Base-by-base conservation (phyloP, 192 early-diverging fungal genomes). In the Rhizophagus clarus region DNA sequence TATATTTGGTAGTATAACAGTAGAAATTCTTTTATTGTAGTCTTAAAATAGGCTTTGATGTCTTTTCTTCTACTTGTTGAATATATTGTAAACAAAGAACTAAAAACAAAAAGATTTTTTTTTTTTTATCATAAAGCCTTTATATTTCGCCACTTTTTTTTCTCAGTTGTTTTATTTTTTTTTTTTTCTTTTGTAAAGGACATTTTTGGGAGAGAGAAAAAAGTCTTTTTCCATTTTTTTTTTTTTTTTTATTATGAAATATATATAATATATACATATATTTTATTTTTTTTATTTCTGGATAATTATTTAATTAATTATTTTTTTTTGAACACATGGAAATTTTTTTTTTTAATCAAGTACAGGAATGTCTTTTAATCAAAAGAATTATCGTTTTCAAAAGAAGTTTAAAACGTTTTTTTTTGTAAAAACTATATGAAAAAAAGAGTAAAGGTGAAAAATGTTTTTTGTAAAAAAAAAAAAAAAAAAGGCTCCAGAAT, bases 101-200 rank as follows among this genome's bases (percentile, higher is more conserved):
- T 12, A 45, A 45, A 45, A 45, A 45, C 9, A 45, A 45, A 45
- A 45, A 40, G 37, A 40, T 40, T 40, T 67, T 67, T 66, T 67
- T 66, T 66, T 66, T 67, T 67, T 67, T 67, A 15, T 67, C 37
- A 31, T 67, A 67, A 67, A 67, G 28, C 31, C 61, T 61, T 62
- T 62, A 26, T 62, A 26, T 62, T 62, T 62, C 28, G 3, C 28
- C 28, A 29, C 28, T 29, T 67, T 29, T 15, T 26, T 28, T 31
- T 29, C 37, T 40, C 8, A 40, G 37, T 40, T 7, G 8, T 7
- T 40, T 7, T 40, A 40, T 40, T 40, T 40, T 40, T 40, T 40
- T 40, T 40, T 40, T 40, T 40, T 9, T 37, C 32, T 66, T 66
- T 66, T 66, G 63, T 66, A 66, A 66, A 66, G 63, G 63, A 66